These are phyloP conservation scores for Lyophyllum shimeji DNA, from an alignment of 768 basidiomycete species.

Conservation along the genomic window DNA sequence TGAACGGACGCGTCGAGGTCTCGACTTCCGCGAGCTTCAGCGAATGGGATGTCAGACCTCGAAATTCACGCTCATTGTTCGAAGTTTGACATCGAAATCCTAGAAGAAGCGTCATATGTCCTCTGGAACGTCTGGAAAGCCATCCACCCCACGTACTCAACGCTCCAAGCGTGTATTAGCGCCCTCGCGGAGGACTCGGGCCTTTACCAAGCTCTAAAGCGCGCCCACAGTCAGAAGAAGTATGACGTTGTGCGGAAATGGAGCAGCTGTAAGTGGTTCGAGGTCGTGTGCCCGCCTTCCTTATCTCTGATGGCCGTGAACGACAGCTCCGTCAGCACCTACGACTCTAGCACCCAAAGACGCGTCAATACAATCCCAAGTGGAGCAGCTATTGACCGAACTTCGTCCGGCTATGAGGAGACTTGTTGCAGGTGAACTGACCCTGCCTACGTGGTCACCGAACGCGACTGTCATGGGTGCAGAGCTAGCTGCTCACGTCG, in stretches of 20 bases:
- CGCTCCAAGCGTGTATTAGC: conserved; percentile 32
- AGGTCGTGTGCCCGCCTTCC: neutral
- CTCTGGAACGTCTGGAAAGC: conserved; percentile 40
- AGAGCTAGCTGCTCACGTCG: conserved; percentile 25
- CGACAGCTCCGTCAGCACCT: conserved; percentile 1
- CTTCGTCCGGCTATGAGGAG: conserved; percentile 30
- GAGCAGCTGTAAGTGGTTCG: conserved; percentile 10
- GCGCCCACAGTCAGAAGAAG: conserved; percentile 24
- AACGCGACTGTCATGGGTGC: conserved; percentile 17
- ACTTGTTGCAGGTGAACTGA: conserved; percentile 32
- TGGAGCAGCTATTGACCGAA: conserved; percentile 25
- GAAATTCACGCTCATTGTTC: conserved; percentile 28
- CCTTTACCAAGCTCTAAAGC: conserved; percentile 33
- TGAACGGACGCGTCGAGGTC: neutral
- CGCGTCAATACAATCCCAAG: conserved; percentile 10
- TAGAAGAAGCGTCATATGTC: conserved; percentile 39
- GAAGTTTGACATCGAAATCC: conserved; percentile 35
- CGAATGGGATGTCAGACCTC: conserved; percentile 22
- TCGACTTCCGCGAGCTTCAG: neutral
- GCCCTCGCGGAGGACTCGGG: conserved; percentile 27
- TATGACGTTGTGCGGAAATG: conserved; percentile 35
- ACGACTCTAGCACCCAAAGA: conserved; percentile 16
- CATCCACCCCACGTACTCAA: conserved; percentile 26
- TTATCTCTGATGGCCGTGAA: neutral
- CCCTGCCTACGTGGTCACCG: conserved; percentile 32